These are phyloP conservation scores for Mycosarcoma maydis DNA, from an alignment of 1,284 basidiomycete genomes.

Conservation along the genomic window DNA sequence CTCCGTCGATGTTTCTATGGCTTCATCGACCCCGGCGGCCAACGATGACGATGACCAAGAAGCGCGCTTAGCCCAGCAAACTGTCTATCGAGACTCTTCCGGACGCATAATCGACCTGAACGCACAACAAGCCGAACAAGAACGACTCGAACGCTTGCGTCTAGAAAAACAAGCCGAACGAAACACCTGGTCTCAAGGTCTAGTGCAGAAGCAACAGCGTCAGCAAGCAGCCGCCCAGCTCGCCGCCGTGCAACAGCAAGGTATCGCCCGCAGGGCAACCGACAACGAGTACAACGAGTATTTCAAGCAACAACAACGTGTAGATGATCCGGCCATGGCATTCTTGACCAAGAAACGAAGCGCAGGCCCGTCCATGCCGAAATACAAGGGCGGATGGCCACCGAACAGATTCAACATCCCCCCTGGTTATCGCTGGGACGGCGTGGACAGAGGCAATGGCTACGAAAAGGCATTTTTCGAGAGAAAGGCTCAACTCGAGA, in stretches of 20 bases:
- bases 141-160: conserved; percentile 59
- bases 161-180: conserved; percentile 77
- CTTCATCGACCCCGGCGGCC: not conserved
- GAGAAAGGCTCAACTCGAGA: conserved; percentile 25
- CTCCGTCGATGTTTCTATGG: not conserved
- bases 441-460: conserved; percentile 78
- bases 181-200: conserved; percentile 96
- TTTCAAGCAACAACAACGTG: conserved; percentile 79
- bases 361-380: conserved; percentile 80
- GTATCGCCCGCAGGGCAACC: conserved; percentile 70
- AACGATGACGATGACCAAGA: conserved; percentile 69
- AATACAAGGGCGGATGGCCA: conserved; percentile 85
- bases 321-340: conserved; percentile 93
- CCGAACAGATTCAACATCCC: conserved; percentile 94
- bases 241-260: conserved; percentile 4
- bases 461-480: conserved; percentile 82
- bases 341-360: conserved; percentile 79
- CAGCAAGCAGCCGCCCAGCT: conserved; percentile 67
- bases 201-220: conserved; percentile 75
- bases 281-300: conserved; percentile 86
- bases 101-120: conserved; percentile 90
- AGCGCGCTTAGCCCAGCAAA: conserved; percentile 74
- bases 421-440: conserved; percentile 94
- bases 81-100: conserved; percentile 89
- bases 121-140: conserved; percentile 82